Base-by-base conservation (phyloP, 108 stramenopile species). In the Cyclotella kingstonii region DNA sequence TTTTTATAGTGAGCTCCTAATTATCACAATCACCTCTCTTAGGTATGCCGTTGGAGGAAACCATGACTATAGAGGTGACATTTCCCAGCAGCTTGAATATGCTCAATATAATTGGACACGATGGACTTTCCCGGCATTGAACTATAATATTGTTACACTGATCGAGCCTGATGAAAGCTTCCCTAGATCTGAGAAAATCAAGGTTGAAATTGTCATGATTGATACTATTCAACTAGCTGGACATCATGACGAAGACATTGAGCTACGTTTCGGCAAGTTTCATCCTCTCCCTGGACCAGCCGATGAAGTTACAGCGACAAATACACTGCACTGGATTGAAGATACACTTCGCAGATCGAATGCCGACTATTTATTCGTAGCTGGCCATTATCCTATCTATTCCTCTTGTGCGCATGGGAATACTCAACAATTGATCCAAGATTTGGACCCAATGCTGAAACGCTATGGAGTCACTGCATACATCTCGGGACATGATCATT, bases 401-500 rank as follows among this genome's bases (percentile, higher is more conserved):
- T 76, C 73, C 0, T 58, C 65, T 0, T 79, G 81, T 23, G 48
- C 39, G 7, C 78, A 82, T 45, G 81, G 81, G 19, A 64, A 53
- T n/a, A 79, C 77, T 4, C n/a, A 62, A 35, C 28, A 40, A 22
- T 58, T 82, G 27, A n/a, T 76, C 0, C 4, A 62, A 2, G 39
- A 63, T 8, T 40, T 82, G 40, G 69, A 79, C 49, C 81, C 81
- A 0, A 17, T 82, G 38, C 51, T 82, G 56, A 60, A 61, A 40
- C 60, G 79, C 45, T 72, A 82, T 50, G 65, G 60, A 4, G 81
- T 75, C 0, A 69, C 78, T 4, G 74, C 74, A 8, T 82, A 82
- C 38, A 28, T 82, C 5, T 69, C 67, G 2, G 81, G 81, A 23
- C 81, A 82, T 63, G 81, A 82, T 26, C 81, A 82, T 45, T 79